Evolutionary conservation across 2,329 filamentous ascomycete genomes (phyloP), one percentile per base, ranked within the genome.

Genomic region (Mariannaea sp.): DNA sequence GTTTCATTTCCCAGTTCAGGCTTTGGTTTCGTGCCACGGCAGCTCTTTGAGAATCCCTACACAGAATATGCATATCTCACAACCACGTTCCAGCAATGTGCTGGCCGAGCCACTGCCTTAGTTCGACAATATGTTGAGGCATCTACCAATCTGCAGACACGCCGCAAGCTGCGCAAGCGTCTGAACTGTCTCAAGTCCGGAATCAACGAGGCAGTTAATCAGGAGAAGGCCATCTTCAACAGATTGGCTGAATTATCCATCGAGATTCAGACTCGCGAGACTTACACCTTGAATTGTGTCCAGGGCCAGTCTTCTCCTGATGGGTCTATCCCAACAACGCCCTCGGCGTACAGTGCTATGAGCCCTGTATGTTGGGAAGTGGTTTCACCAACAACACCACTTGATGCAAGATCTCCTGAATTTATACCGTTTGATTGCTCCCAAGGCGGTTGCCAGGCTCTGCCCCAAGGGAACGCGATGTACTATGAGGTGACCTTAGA

Each of bases 201-300:
- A 52, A 72, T 84, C 26, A 62, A 68, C n/a, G 71, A 77, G 36
- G 75, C 72, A 0, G 73, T 75, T 3, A 70, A 74, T 46, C 77
- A 82, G 59, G 76, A 84, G 60, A 73, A 69, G 47, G 59, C 69
- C 13, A 74, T 82, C 6, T 65, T 78, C 32, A 52, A 69, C 13
- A 70, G 80, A 3, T 68, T 84, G n/a, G 69, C 74, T 10, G 79
- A 83, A 52, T 59, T 84, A 12, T 71, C 75, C 27, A 66, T 77
- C 13, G 79, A 84, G 65, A 73, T 80, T 12, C 74, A 76, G 58
- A 75, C 73, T 32, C 71, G 73, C 3, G 73, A 77, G 45, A 67
- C 73, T 2, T 74, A 71, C 71, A 60, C 61, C 24, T 67, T 71
- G 30, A 64, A 73, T 2, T 66, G 67, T 35, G 59, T 66, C 13